Conservation (phyloP, 306 rosid species). For the Castanea crenata region DNA sequence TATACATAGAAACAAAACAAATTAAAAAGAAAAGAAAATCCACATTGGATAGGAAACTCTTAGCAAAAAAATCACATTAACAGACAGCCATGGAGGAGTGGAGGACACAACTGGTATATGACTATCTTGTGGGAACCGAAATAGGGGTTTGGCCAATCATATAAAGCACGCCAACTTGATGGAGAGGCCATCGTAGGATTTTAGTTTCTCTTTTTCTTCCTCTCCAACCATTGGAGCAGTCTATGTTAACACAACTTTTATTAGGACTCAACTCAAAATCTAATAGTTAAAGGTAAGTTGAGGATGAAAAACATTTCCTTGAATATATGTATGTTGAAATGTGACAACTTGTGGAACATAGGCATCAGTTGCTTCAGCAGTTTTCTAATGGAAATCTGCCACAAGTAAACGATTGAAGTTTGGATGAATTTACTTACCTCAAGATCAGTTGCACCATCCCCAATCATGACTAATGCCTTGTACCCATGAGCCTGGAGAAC, state of each 20-base stretch:
- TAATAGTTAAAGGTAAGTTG: neutral
- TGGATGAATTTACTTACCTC: constrained; percentile 54
- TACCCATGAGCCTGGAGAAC: constrained; percentile 62
- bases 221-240: neutral
- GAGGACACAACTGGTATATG: neutral
- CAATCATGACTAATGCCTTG: constrained; percentile 73
- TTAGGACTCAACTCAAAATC: neutral
- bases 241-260: neutral
- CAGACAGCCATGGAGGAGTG: neutral
- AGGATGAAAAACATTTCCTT: neutral
- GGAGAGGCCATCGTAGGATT: neutral
- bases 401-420: neutral
- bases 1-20: constrained; percentile 18
- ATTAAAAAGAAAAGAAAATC: neutral
- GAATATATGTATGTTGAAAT: neutral
- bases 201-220: neutral
- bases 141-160: neutral
- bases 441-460: constrained; percentile 97
- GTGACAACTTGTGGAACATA: neutral
- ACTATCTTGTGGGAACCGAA: neutral
- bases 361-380: constrained; percentile 1
- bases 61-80: neutral
- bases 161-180: neutral
- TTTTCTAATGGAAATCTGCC: neutral
- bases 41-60: neutral